Evolutionary conservation across 495 filamentous ascomycete genomes (phyloP).

Genomic region (Aspergillus coremiiformis): DNA sequence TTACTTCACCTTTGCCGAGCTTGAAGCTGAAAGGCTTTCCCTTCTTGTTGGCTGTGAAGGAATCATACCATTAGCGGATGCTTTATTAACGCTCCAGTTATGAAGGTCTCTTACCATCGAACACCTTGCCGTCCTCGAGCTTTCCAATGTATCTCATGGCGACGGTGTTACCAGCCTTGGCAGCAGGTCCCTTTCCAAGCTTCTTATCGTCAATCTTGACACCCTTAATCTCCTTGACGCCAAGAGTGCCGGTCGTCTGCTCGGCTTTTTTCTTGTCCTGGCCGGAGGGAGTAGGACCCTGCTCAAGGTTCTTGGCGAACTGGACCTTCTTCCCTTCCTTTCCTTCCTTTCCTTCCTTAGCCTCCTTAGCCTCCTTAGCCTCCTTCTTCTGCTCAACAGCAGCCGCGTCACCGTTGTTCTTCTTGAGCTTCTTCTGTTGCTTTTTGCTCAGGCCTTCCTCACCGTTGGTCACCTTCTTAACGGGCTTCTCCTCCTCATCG

Average conservation of each 20-base stretch:
- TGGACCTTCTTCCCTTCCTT: constrained; percentile 87
- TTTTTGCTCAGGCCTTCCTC: constrained; percentile 79
- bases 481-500: constrained; percentile 64
- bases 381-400: constrained; percentile 49
- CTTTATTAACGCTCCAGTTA: background rate
- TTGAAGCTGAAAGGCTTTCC: constrained; percentile 95
- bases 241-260: constrained; percentile 49
- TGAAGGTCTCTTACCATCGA: constrained; percentile 63
- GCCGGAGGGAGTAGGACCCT: constrained; percentile 71
- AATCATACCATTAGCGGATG: constrained; percentile 4
- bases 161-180: constrained; percentile 79
- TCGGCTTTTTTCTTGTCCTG: constrained; percentile 40
- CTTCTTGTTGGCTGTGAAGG: constrained; percentile 77
- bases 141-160: constrained; percentile 98
- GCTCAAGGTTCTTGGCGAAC: constrained; percentile 97
- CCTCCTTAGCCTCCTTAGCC: constrained; percentile 43
- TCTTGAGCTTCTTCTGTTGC: constrained; percentile 97
- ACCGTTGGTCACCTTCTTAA: constrained; percentile 57
- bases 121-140: constrained; percentile 82
- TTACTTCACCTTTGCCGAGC: constrained; percentile 87
- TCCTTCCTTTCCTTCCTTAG: too few relatives aligned
- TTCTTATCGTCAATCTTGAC: constrained; percentile 95
- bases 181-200: constrained; percentile 68
- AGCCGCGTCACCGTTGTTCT: constrained; percentile 84
- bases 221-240: constrained; percentile 71